Evolutionary conservation across 179 eudicot genomes (phyloP).

Genomic region (Spinacia oleracea): DNA sequence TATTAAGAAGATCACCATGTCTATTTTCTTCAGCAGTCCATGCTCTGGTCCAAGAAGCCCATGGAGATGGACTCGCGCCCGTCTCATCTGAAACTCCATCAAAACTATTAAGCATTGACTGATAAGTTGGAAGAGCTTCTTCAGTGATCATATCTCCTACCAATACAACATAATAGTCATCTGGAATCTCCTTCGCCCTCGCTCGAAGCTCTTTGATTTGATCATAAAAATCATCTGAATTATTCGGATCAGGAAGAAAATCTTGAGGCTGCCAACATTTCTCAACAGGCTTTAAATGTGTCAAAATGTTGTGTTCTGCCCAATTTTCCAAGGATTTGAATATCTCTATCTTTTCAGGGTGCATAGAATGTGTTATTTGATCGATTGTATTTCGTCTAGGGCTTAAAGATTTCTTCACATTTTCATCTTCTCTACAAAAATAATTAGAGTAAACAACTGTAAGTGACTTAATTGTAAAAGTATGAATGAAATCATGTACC

Average conservation of each 20-base stretch:
- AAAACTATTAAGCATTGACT: slow-evolving; percentile 29
- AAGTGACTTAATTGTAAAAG: no score
- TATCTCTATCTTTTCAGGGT: slow-evolving; percentile 34
- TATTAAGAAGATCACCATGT: slow-evolving; percentile 48
- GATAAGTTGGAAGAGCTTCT: slow-evolving; percentile 39
- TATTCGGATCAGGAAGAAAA: slow-evolving; percentile 23
- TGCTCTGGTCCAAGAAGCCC: slow-evolving; percentile 40
- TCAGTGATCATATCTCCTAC: slow-evolving; percentile 45
- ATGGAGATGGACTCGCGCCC: slow-evolving; percentile 29
- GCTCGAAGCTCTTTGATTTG: background rate
- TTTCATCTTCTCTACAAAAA: no score
- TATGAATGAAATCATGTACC: no score
- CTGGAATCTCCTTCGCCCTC: background rate
- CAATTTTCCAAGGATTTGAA: slow-evolving; percentile 40
- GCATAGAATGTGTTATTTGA: slow-evolving; percentile 40
- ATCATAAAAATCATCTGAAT: background rate
- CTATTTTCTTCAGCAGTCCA: slow-evolving; percentile 58
- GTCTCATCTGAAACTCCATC: slow-evolving; percentile 39
- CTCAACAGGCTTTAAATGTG: slow-evolving; percentile 43
- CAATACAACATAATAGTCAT: slow-evolving; percentile 42
- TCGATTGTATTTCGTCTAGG: slow-evolving; percentile 38
- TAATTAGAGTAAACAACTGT: no score
- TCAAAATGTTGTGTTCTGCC: slow-evolving; percentile 42
- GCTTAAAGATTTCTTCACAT: slow-evolving; percentile 31
- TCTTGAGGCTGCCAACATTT: slow-evolving; percentile 51